Conservation (phyloP, 208 protist genomes). For the Wallacemonas rigidus region DNA sequence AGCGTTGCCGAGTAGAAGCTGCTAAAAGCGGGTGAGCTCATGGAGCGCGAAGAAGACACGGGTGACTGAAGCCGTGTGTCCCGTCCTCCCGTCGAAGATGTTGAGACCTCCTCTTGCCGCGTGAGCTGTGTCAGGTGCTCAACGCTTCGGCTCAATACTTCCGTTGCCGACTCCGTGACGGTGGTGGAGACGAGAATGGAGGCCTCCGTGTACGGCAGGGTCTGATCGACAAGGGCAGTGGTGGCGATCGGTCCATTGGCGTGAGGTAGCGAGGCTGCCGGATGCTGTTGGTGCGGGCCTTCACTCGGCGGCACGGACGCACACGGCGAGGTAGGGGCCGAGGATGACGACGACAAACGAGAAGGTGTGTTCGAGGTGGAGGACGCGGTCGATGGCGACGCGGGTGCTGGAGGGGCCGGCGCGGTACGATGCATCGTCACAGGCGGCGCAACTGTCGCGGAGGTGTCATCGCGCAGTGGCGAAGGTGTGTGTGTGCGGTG, state of each 20-base stretch:
- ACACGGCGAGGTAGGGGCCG: background rate
- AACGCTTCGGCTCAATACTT: background rate
- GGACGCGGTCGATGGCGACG: background rate
- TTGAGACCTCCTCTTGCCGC: background rate
- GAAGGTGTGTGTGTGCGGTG: slow-evolving; percentile 5
- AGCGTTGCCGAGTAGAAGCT: slow-evolving; percentile 4
- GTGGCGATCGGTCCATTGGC: background rate
- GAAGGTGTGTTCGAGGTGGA: background rate
- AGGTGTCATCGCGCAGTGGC: background rate
- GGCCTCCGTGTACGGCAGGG: slow-evolving; percentile 8
- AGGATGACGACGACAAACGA: background rate
- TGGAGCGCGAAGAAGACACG: background rate
- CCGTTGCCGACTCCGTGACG: background rate
- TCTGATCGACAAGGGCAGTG: background rate
- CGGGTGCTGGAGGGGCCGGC: too few relatives aligned
- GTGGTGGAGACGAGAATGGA: background rate
- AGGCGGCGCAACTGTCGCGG: background rate
- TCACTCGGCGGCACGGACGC: background rate
- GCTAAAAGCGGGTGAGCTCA: slow-evolving; percentile 12
- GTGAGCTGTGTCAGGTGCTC: background rate
- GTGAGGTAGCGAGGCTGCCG: background rate
- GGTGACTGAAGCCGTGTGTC: background rate
- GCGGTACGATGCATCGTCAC: background rate
- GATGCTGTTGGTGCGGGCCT: too few relatives aligned
- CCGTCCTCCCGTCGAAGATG: too few relatives aligned